A percentile compares a stretch with the other conserved stretches of the same genome.
These are phyloP conservation scores for Malassezia globosa DNA, from an alignment of 1,284 basidiomycete genomes.

Conservation along the genomic window DNA sequence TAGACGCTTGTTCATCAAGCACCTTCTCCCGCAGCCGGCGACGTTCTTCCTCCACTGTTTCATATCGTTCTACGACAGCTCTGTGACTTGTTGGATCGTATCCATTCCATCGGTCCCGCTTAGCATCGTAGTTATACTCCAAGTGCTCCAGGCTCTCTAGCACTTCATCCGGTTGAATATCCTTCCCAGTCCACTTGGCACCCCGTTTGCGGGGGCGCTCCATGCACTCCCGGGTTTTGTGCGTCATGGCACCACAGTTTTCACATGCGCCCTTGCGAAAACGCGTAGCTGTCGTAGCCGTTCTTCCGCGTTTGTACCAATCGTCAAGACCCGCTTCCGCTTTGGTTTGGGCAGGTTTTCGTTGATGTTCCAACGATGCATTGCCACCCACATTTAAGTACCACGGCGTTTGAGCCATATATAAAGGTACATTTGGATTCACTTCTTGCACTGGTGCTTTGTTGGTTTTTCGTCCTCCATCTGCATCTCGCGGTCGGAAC, in stretches of 20 bases:
- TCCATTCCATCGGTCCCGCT: conserved; percentile 96
- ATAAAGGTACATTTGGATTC: conserved; percentile 86
- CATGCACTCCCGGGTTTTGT: conserved; percentile 80
- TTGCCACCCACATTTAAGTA: conserved; percentile 69
- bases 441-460: conserved; percentile 45
- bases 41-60: conserved; percentile 70
- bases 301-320: conserved; percentile 85
- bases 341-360: conserved; percentile 58
- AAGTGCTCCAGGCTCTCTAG: conserved; percentile 59
- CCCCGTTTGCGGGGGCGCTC: conserved; percentile 93
- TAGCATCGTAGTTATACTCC: conserved; percentile 69
- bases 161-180: conserved; percentile 83
- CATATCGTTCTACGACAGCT: conserved; percentile 81
- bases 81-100: conserved; percentile 82
- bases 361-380: conserved; percentile 82
- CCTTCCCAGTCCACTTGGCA: conserved; percentile 78
- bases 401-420: conserved; percentile 77
- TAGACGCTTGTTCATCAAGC: conserved; percentile 76
- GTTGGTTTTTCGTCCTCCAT: neutral
- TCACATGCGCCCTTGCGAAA: conserved; percentile 96
- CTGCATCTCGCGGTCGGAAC: conserved; percentile 7
- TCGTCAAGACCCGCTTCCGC: conserved; percentile 64
- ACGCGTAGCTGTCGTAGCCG: conserved; percentile 82
- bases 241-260: conserved; percentile 94
- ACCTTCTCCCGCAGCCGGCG: conserved; percentile 84